Conservation (phyloP, 129 eudicot species). For the Ambrosia artemisiifolia region DNA sequence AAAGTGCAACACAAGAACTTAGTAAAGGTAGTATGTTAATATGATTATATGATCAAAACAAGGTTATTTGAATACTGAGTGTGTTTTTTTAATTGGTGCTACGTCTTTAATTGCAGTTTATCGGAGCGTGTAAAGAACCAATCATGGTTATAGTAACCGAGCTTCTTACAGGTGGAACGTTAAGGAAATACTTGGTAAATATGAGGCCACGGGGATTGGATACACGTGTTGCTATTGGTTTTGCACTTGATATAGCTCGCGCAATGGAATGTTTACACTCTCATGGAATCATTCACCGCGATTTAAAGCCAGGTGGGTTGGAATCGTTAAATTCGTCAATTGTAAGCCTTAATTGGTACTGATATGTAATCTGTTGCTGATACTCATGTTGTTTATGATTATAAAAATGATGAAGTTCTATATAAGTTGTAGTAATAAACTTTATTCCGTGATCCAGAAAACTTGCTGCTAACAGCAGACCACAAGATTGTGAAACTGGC, state of each 20-base stretch:
- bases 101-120: slow-evolving; percentile 43
- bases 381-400: background rate
- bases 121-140: slow-evolving; percentile 93
- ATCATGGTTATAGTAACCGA: slow-evolving; percentile 88
- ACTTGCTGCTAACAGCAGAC: slow-evolving; percentile 72
- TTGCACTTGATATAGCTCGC: slow-evolving; percentile 96
- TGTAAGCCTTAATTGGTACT: background rate
- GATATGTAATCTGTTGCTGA: background rate
- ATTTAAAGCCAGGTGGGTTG: slow-evolving; percentile 72
- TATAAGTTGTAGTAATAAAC: background rate
- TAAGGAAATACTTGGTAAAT: slow-evolving; percentile 73
- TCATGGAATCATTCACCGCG: slow-evolving; percentile 92
- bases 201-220: slow-evolving; percentile 75
- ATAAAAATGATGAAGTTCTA: background rate
- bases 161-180: slow-evolving; percentile 84
- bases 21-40: slow-evolving; percentile 59
- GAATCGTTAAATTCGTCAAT: background rate
- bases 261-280: slow-evolving; percentile 95
- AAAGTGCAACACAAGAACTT: slow-evolving; percentile 89
- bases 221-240: slow-evolving; percentile 67
- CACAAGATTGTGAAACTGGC: slow-evolving; percentile 71
- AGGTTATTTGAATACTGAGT: background rate
- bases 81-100: background rate
- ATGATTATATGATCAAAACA: background rate
- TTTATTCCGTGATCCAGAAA: slow-evolving; percentile 40